Evolutionary conservation across 495 filamentous ascomycete genomes (phyloP), one percentile per base, ranked within the genome.

Genomic region (Neurospora sp.): DNA sequence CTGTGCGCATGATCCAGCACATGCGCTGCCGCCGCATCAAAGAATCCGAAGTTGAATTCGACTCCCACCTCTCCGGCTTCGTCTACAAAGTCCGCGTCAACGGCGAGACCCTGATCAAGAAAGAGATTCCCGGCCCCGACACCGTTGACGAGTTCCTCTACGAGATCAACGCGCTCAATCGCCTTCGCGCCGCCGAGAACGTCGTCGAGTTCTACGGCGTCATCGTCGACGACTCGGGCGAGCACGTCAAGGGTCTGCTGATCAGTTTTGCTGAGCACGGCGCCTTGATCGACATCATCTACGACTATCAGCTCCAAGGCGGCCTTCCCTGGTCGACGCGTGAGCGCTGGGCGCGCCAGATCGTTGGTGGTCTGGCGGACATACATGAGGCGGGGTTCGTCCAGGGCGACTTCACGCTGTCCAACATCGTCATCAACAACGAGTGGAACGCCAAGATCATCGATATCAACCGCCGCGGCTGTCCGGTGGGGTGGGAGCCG

Each of bases 351-450:
- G 96, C 96, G 5, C 88, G 88, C 74, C 94, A 98, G 80, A 97
- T 98, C 75, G 91, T 99, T 37, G 89, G 90, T 39, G 96, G 96
- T 14, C 85, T 99, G 6, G 90, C 92, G 14, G 94, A 98, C 76
- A 95, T 99, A 41, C 96, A 99, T 75, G 96, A 98, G 77, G 91
- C 93, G 27, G 96, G 96, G 41, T 99, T 97, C 79, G 96, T 99
- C 37, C 96, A 99, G 78, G 96, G 96, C 14, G 96, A 99, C 76
- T 98, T 99, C 74, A 99, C 96, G 0, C 85, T 99, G 11, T 97
- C 95, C 4, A 99, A 99, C 78, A 97, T 99, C 73, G 96, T 99
- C 74, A 92, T 99, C 77, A 93, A 98, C 78, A 86, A 85, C 3
- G 79, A 92, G 42, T 89, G 94, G 81, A 88, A 98, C 78, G 96